Evolutionary conservation across 495 filamentous ascomycete genomes (phyloP), one percentile per base, ranked within the genome.

Genomic region (Lophiotrema nucula): DNA sequence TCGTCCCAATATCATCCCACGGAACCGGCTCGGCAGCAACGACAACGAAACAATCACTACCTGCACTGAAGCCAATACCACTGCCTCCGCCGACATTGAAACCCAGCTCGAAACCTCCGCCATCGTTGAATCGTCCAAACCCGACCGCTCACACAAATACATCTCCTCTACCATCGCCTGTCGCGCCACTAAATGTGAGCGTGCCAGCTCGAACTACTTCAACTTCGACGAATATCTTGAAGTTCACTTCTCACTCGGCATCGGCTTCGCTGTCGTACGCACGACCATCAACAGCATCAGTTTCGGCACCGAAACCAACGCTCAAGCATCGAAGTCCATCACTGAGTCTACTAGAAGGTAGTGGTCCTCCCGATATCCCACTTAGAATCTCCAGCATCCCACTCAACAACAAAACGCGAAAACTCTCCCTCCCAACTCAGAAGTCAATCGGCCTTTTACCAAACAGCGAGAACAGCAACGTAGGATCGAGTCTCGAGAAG

Each of bases 31-130:
- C 33, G 1, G 15, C 45, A 22, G 8, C 46, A 39, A 22, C 48
- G 10, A 23, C 5, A 33, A 13, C 23, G 16, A 45, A 57, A 37
- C 41, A 53, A 3, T 33, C 56, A 4, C 49, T 56, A 8, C 53
- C 59, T 2, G n/a, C 23, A 5, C 47, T 64, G 15, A 64, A 54
- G 5, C 60, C 59, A 0, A 4, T 62, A 11, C 59, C 59, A 5
- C 44, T 63, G 2, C 53, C 60, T 4, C 60, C 60, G n/a, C 60
- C 60, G 26, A 63, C 60, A 31, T 43, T 63, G 16, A 51, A 46
- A 12, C 60, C 60, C 11, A 57, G 46, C 39, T 57, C 46, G 3
- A 44, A 44, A 21, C 60, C 60, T 11, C 60, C 60, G 1, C 19
- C 38, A 13, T 57, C 53, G 1, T 53, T 63, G 22, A 50, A 21